These are phyloP conservation scores for Ramaria sp. DNA, from an alignment of 768 basidiomycete species.

Conservation along the genomic window DNA sequence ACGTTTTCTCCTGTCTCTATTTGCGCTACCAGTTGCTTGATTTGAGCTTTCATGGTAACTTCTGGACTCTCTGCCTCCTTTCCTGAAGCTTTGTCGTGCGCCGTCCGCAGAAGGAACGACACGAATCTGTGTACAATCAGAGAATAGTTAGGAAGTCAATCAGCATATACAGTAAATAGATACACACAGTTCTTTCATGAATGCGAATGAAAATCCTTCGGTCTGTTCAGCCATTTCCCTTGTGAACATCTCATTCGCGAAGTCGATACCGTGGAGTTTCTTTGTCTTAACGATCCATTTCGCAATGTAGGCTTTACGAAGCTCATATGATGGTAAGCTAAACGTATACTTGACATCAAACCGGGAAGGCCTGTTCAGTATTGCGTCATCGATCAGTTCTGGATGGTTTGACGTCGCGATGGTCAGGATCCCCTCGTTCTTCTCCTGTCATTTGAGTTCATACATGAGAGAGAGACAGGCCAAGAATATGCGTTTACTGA, in stretches of 20 bases:
- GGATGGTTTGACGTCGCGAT: conserved; percentile 34
- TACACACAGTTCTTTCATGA: conserved; percentile 27
- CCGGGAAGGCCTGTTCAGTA: conserved; percentile 30
- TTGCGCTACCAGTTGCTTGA: conserved; percentile 7
- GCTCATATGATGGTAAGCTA: conserved; percentile 20
- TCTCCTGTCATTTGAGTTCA: conserved; percentile 20
- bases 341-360: conserved; percentile 37
- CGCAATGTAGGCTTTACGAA: conserved; percentile 25
- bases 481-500: conserved; percentile 7
- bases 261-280: conserved; percentile 17
- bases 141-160: background rate
- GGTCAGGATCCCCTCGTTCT: conserved; percentile 31
- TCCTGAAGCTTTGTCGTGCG: conserved; percentile 15
- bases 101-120: conserved; percentile 25
- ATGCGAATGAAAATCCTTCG: conserved; percentile 32
- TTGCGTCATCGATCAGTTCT: conserved; percentile 31
- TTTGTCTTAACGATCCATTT: conserved; percentile 30
- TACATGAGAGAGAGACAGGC: background rate
- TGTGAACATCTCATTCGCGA: conserved; percentile 20
- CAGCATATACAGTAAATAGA: conserved; percentile 3
- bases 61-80: conserved; percentile 10
- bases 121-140: conserved; percentile 12
- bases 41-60: conserved; percentile 17
- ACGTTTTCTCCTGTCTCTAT: background rate
- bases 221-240: conserved; percentile 28